A percentile compares a stretch with the other conserved stretches of the same genome.
These are phyloP conservation scores for Tetraselmis striata DNA, from an alignment of 139 green algal species.

Conservation along the genomic window DNA sequence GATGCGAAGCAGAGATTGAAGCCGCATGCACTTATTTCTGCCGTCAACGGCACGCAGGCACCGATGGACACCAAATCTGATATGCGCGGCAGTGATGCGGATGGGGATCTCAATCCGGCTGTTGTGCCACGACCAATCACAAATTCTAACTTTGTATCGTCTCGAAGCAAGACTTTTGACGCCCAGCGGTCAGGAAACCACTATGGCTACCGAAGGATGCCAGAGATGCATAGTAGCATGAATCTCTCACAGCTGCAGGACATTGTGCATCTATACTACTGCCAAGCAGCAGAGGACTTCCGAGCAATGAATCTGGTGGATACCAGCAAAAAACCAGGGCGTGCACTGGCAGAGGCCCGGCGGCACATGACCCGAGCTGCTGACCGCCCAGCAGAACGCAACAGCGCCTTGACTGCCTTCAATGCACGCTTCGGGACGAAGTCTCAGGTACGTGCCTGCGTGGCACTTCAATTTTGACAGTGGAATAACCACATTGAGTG, in stretches of 20 bases:
- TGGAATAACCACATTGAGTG: too few species aligned
- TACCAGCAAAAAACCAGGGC: not conserved
- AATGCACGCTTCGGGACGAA: not conserved
- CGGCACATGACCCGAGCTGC: not conserved
- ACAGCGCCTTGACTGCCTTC: not conserved
- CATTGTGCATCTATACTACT: not conserved
- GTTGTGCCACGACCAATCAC: not conserved
- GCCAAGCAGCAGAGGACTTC: not conserved
- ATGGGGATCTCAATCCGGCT: not conserved
- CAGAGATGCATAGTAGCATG: not conserved
- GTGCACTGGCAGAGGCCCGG: not conserved
- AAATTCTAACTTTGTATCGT: not conserved
- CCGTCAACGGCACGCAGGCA: not conserved
- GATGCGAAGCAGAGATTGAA: not conserved
- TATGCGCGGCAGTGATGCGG: not conserved
- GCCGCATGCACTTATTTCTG: not conserved
- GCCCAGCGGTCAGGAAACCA: not conserved
- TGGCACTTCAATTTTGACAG: not conserved
- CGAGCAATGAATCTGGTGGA: not conserved
- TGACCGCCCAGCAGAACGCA: not conserved
- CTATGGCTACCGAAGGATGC: not conserved
- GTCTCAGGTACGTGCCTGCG: not conserved
- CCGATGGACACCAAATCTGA: not conserved
- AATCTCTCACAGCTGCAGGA: not conserved
- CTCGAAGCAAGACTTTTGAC: not conserved